A percentile compares a stretch with the other conserved stretches of the same genome.
phyloP scores from a whole-genome alignment of 2,329 filamentous ascomycete species.

The Fusarium acutatum region DNA sequence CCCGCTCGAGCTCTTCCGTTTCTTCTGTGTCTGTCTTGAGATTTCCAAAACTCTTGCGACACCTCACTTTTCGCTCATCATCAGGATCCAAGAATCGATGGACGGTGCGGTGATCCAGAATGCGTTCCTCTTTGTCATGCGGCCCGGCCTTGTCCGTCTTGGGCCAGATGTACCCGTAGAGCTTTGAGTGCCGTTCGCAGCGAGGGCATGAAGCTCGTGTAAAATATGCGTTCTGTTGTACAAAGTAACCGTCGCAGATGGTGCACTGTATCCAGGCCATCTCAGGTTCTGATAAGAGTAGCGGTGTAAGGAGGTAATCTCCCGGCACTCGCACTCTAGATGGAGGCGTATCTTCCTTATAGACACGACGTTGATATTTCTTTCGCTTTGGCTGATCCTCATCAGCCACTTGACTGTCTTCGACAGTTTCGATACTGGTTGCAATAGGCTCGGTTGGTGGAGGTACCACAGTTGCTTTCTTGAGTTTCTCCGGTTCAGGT shows the following conservation, averaged over 20 bases:
- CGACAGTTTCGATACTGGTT: slow-evolving; percentile 38
- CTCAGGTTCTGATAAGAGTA: slow-evolving; percentile 76
- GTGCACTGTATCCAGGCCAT: slow-evolving; percentile 91
- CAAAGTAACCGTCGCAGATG: slow-evolving; percentile 82
- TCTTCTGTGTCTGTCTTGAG: slow-evolving; percentile 41
- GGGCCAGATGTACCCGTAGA: slow-evolving; percentile 96
- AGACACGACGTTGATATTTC: slow-evolving; percentile 48
- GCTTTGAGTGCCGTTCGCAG: slow-evolving; percentile 93
- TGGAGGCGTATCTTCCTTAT: slow-evolving; percentile 47
- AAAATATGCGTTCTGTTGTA: slow-evolving; percentile 88
- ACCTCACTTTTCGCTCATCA: slow-evolving; percentile 68
- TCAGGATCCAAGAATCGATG: slow-evolving; percentile 82
- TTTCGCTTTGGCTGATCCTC: slow-evolving; percentile 40
- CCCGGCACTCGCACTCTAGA: slow-evolving; percentile 65
- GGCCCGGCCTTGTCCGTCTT: slow-evolving; percentile 87
- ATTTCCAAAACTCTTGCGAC: slow-evolving; percentile 48
- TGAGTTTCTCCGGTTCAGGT: slow-evolving; percentile 18
- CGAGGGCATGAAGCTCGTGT: slow-evolving; percentile 87
- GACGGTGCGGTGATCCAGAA: slow-evolving; percentile 86
- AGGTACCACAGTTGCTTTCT: slow-evolving; percentile 8
- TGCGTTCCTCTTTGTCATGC: slow-evolving; percentile 73
- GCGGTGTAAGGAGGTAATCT: slow-evolving; percentile 83
- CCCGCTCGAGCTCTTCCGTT: slow-evolving; percentile 34
- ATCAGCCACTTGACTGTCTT: slow-evolving; percentile 26
- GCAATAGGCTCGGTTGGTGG: slow-evolving; percentile 27